phyloP scores from a whole-genome alignment of 192 early-diverging fungal genomes.

The Coemansia sp. region DNA sequence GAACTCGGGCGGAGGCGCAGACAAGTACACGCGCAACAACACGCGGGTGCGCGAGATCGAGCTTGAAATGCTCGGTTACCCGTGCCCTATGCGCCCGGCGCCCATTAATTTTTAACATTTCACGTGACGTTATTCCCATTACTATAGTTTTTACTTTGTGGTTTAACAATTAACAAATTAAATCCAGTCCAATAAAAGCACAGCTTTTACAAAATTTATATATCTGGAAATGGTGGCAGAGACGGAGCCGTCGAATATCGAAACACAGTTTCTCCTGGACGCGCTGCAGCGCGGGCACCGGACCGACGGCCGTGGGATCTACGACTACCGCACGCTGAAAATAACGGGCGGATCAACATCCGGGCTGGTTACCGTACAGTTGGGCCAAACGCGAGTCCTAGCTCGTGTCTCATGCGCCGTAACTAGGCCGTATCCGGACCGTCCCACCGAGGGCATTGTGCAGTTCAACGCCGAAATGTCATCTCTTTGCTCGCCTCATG shows the following conservation, averaged over 20 bases:
- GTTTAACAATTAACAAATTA: too few species aligned
- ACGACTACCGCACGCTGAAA: conserved; percentile 69
- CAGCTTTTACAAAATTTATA: not conserved
- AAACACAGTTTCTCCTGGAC: conserved; percentile 71
- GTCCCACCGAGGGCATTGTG: conserved; percentile 84
- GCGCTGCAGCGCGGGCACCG: conserved; percentile 70
- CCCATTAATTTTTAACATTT: conserved; percentile 20
- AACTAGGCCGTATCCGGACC: conserved; percentile 66
- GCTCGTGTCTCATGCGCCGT: conserved; percentile 72
- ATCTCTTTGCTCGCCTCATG: conserved; percentile 76
- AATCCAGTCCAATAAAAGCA: too few species aligned
- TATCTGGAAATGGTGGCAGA: conserved; percentile 36
- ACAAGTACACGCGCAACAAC: conserved; percentile 30
- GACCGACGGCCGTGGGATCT: conserved; percentile 74
- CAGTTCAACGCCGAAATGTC: conserved; percentile 85
- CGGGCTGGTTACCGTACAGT: conserved; percentile 74
- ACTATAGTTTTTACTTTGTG: too few species aligned
- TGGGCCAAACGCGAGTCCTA: conserved; percentile 80
- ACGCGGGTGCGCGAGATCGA: conserved; percentile 35
- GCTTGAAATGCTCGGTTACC: conserved; percentile 50
- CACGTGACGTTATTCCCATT: not conserved
- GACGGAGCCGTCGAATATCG: conserved; percentile 66
- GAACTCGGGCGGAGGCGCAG: conserved; percentile 10
- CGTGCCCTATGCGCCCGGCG: conserved; percentile 46
- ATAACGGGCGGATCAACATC: conserved; percentile 67